Evolutionary conservation across 2,329 filamentous ascomycete genomes (phyloP).

Genomic region (Setomelanomma holmii): DNA sequence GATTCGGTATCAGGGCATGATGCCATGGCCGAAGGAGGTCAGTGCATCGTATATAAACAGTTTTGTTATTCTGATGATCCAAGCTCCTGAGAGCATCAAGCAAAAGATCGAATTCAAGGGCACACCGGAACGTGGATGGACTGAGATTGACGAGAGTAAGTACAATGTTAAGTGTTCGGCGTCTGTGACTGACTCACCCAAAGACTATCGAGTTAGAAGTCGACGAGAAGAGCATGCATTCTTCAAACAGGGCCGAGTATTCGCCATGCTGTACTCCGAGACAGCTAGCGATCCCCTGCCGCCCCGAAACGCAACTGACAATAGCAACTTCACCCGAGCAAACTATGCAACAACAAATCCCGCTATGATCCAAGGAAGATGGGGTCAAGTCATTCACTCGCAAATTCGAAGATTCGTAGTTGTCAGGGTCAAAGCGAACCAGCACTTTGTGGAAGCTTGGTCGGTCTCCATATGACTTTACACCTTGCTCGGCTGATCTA

Average conservation of each 20-base stretch:
- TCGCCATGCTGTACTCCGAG: constrained; percentile 29
- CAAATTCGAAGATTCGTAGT: constrained; percentile 39
- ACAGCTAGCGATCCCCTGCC: constrained; percentile 11
- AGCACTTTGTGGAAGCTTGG: constrained; percentile 27
- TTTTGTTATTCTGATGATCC: too few species aligned
- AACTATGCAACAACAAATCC: background rate
- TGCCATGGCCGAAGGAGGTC: constrained; percentile 5
- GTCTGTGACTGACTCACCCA: background rate
- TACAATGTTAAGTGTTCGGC: background rate
- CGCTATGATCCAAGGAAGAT: constrained; percentile 18
- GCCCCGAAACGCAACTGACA: background rate
- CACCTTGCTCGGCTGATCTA: constrained; percentile 16
- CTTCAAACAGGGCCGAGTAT: constrained; percentile 28
- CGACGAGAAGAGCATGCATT: constrained; percentile 19
- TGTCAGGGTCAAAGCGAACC: constrained; percentile 17
- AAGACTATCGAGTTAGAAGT: constrained; percentile 27
- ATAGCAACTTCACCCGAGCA: background rate
- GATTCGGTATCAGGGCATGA: too few species aligned
- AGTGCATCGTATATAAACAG: too few species aligned
- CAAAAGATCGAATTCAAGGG: constrained; percentile 1
- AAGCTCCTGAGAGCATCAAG: constrained; percentile 8
- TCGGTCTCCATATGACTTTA: constrained; percentile 18
- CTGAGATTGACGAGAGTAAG: constrained; percentile 13
- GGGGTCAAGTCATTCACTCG: constrained; percentile 17
- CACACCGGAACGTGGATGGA: constrained; percentile 8